Conservation (phyloP, 2,329 filamentous ascomycete species). For the Ophiostoma ips region DNA sequence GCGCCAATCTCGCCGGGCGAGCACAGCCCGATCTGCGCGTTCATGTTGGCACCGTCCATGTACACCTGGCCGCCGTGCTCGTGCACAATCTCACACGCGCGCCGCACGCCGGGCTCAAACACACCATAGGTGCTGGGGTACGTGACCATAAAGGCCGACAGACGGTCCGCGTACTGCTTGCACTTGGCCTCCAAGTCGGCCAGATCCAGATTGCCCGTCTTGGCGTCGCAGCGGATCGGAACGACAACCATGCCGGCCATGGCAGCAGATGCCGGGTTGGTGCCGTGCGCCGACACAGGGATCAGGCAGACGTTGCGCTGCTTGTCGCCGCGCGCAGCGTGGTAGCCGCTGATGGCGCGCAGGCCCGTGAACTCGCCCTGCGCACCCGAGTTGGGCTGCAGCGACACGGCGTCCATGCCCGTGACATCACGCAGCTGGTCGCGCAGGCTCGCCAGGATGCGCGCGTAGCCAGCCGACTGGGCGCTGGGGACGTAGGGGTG, state of each 20-base stretch:
- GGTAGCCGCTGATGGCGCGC: conserved; percentile 74
- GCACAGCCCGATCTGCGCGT: conserved; percentile 90
- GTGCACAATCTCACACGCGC: conserved; percentile 76
- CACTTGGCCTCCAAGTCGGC: conserved; percentile 77
- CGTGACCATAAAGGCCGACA: conserved; percentile 92
- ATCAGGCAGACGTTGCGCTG: conserved; percentile 88
- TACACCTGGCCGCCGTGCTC: conserved; percentile 84
- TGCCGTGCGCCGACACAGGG: conserved; percentile 87
- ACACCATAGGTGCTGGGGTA: conserved; percentile 93
- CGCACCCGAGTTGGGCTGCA: conserved; percentile 91
- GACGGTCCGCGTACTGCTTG: conserved; percentile 69
- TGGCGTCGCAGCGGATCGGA: conserved; percentile 75
- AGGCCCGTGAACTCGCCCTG: conserved; percentile 92
- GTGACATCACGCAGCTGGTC: conserved; percentile 69
- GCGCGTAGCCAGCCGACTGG: conserved; percentile 52
- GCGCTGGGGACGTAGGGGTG: conserved; percentile 64
- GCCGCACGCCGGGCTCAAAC: conserved; percentile 80
- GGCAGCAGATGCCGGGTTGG: conserved; percentile 85
- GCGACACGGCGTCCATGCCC: conserved; percentile 74
- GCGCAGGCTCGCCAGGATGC: conserved; percentile 59
- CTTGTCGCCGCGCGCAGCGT: conserved; percentile 51
- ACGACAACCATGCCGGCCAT: conserved; percentile 96
- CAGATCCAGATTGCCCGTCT: conserved; percentile 81
- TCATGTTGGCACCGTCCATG: conserved; percentile 99
- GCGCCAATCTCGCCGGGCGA: conserved; percentile 91